These are phyloP conservation scores for Paramecium primaurelia DNA, from an alignment of 73 alveolate species.

Conservation along the genomic window DNA sequence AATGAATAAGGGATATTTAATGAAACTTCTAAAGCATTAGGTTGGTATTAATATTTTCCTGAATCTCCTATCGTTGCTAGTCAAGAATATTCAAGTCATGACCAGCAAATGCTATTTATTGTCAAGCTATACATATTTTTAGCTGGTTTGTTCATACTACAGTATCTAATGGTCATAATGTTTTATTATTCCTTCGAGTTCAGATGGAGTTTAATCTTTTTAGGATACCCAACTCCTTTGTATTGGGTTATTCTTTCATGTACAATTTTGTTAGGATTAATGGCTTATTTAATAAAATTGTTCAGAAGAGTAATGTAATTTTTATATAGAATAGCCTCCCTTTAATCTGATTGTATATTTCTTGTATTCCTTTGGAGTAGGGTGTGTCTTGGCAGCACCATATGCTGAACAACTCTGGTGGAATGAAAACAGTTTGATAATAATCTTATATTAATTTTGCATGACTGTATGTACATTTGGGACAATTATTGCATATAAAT, in stretches of 20 bases:
- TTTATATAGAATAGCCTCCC: neutral
- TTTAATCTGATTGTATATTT: neutral
- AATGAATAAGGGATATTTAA: neutral
- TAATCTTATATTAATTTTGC: neutral
- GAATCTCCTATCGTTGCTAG: neutral
- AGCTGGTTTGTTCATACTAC: neutral
- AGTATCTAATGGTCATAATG: neutral
- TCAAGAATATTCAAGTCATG: neutral
- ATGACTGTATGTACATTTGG: neutral
- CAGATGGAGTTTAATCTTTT: neutral
- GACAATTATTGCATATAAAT: neutral
- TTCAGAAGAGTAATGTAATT: neutral
- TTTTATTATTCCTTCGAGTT: neutral
- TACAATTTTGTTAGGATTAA: neutral
- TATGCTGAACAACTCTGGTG: neutral
- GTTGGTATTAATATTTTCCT: neutral
- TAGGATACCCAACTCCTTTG: neutral
- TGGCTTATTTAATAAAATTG: neutral
- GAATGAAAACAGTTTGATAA: neutral
- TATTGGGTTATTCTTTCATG: neutral
- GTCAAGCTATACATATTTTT: neutral
- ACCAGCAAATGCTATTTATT: neutral
- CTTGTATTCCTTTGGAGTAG: neutral
- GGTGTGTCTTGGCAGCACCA: neutral
- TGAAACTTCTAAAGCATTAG: neutral